phyloP scores from a whole-genome alignment of 148 eudicot species.

The Amaranthus hypochondriacus region DNA sequence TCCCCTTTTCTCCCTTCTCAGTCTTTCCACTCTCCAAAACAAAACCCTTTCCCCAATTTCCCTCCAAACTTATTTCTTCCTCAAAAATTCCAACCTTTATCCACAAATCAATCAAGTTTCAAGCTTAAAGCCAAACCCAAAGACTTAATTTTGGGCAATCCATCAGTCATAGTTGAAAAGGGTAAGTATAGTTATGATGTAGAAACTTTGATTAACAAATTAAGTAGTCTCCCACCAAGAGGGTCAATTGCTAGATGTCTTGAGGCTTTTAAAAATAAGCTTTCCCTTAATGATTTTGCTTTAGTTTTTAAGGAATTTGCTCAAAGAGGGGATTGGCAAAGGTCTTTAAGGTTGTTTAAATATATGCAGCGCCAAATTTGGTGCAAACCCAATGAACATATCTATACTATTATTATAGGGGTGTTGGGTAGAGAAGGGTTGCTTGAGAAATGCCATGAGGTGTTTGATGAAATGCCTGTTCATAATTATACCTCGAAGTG shows the following conservation, averaged over 20 bases:
- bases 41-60: constrained; percentile 21
- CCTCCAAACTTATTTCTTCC: constrained; percentile 16
- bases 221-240: constrained; percentile 81
- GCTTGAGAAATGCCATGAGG: constrained; percentile 70
- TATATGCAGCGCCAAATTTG: constrained; percentile 95
- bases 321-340: constrained; percentile 85
- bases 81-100: constrained; percentile 15
- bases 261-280: constrained; percentile 72
- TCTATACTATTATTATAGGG: constrained; percentile 69
- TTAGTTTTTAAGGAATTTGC: constrained; percentile 87
- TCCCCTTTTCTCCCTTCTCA: constrained; percentile 24
- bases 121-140: constrained; percentile 46
- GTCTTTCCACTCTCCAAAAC: constrained; percentile 17
- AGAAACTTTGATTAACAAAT: constrained; percentile 74
- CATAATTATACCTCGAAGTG: constrained; percentile 60
- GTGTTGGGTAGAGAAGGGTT: constrained; percentile 82
- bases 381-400: constrained; percentile 94
- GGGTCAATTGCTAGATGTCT: constrained; percentile 91
- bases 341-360: constrained; percentile 82
- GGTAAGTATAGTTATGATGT: constrained; percentile 91
- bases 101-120: constrained; percentile 20
- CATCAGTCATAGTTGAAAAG: constrained; percentile 63
- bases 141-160: constrained; percentile 63
- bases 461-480: constrained; percentile 79
- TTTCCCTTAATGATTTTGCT: constrained; percentile 69